A percentile compares a stretch with the other conserved stretches of the same genome.
phyloP scores from a whole-genome alignment of 441 rosid species.

The Populus trichocarpa region DNA sequence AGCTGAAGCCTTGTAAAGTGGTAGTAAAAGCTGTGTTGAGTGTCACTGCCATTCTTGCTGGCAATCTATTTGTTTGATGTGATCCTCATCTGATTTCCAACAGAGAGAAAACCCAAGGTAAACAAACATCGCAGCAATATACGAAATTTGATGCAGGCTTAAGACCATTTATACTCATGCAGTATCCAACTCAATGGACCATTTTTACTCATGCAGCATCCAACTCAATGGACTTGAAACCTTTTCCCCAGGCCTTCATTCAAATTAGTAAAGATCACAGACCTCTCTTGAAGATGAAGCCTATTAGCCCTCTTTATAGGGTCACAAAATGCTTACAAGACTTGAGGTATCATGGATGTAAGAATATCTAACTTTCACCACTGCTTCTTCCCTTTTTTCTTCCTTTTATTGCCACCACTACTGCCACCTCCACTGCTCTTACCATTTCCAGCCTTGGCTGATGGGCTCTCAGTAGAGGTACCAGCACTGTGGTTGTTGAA shows the following conservation, averaged over 20 bases:
- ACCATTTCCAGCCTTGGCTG: conserved; percentile 37
- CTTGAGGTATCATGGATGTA: neutral
- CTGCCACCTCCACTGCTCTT: conserved; percentile 33
- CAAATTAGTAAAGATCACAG: neutral
- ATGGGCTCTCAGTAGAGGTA: conserved; percentile 42
- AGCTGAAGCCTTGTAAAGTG: neutral
- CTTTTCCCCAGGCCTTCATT: neutral
- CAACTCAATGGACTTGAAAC: conserved; percentile 8
- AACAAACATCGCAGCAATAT: neutral
- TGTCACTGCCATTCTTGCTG: neutral
- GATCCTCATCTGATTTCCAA: neutral
- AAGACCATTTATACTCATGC: neutral
- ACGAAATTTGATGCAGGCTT: neutral
- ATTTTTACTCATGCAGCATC: neutral
- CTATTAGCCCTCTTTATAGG: neutral
- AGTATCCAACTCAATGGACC: conserved; percentile 5
- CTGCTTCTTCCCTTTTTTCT: conserved; percentile 83
- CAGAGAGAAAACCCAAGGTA: neutral
- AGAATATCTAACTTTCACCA: conserved; percentile 22
- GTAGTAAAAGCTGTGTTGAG: neutral
- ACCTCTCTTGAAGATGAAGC: conserved; percentile 10
- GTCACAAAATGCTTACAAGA: conserved; percentile 13
- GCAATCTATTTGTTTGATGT: neutral
- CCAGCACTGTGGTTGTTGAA: conserved; percentile 45
- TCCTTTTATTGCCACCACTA: conserved; percentile 48